These are phyloP conservation scores for Boletales sp. DNA, from an alignment of 768 basidiomycete genomes.

Conservation along the genomic window DNA sequence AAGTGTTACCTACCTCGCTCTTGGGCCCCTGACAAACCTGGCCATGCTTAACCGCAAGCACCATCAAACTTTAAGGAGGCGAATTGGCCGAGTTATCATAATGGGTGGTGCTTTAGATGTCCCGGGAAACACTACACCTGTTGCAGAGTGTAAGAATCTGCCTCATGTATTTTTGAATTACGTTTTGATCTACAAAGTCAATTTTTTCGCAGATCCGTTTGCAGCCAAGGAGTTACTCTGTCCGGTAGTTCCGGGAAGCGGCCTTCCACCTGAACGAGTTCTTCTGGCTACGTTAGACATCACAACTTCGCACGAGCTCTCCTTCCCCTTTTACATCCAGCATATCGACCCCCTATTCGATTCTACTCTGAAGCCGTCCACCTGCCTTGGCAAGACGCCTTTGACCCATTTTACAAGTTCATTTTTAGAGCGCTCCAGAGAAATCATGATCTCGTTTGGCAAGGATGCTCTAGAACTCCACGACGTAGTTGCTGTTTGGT, in stretches of 20 bases:
- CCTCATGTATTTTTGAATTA: no score
- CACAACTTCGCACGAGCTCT: slow-evolving; percentile 75
- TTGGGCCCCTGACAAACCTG: slow-evolving; percentile 81
- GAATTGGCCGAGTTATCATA: slow-evolving; percentile 72
- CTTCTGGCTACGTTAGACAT: slow-evolving; percentile 77
- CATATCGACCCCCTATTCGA: slow-evolving; percentile 62
- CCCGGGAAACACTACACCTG: slow-evolving; percentile 80
- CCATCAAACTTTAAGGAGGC: slow-evolving; percentile 46
- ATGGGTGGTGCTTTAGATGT: slow-evolving; percentile 96
- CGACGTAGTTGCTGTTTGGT: slow-evolving; percentile 89
- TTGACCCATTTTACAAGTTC: slow-evolving; percentile 76
- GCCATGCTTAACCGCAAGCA: slow-evolving; percentile 60
- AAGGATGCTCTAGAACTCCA: slow-evolving; percentile 88
- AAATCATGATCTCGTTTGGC: slow-evolving; percentile 75
- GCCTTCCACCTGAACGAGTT: slow-evolving; percentile 64
- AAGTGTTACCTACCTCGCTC: slow-evolving; percentile 65
- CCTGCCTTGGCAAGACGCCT: slow-evolving; percentile 46
- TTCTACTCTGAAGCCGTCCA: slow-evolving; percentile 47
- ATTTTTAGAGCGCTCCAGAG: slow-evolving; percentile 69
- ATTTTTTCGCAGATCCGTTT: slow-evolving; percentile 84
- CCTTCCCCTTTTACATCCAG: slow-evolving; percentile 59
- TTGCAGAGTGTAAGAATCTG: slow-evolving; percentile 71
- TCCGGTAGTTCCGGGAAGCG: slow-evolving; percentile 33
- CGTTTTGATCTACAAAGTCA: slow-evolving; percentile 45
- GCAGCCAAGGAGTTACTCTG: slow-evolving; percentile 70